These are phyloP conservation scores for Curvularia lunata DNA, from an alignment of 2,329 filamentous ascomycete species.

Conservation along the genomic window DNA sequence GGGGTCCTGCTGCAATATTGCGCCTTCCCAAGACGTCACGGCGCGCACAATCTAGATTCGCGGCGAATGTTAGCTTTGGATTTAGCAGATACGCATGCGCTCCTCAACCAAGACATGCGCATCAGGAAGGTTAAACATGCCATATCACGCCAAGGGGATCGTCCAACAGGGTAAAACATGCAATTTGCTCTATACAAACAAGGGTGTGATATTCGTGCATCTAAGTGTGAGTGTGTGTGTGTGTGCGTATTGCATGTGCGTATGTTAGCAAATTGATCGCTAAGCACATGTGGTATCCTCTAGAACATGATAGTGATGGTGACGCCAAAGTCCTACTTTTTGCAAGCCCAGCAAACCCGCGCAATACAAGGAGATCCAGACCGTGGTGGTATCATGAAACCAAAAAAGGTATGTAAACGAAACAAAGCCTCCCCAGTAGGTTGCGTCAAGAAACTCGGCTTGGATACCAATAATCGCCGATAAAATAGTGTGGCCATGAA, in stretches of 20 bases:
- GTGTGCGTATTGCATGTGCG: slow-evolving; percentile 22
- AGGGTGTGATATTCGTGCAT: slow-evolving; percentile 30
- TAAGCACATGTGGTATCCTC: slow-evolving; percentile 27
- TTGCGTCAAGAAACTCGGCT: slow-evolving; percentile 7
- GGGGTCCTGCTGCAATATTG: slow-evolving; percentile 1
- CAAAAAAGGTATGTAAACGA: slow-evolving; percentile 13
- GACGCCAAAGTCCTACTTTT: slow-evolving; percentile 25
- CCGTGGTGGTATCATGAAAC: slow-evolving; percentile 31
- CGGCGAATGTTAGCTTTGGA: slow-evolving; percentile 1
- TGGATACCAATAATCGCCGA: slow-evolving; percentile 20
- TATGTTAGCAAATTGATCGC: slow-evolving; percentile 21
- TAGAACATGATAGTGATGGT: slow-evolving; percentile 21
- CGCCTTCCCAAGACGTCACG: slow-evolving; percentile 2
- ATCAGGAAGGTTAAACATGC: neutral
- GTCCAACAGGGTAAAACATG: slow-evolving; percentile 6
- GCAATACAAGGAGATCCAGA: slow-evolving; percentile 15
- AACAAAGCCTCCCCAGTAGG: slow-evolving; percentile 17
- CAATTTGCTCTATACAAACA: slow-evolving; percentile 10
- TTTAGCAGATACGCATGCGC: neutral
- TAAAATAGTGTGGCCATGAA: slow-evolving; percentile 22
- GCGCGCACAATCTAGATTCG: slow-evolving; percentile 1
- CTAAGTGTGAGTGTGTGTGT: slow-evolving; percentile 27
- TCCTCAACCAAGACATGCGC: slow-evolving; percentile 1
- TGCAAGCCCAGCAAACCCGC: slow-evolving; percentile 22
- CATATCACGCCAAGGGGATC: neutral